phyloP scores from a whole-genome alignment of 495 filamentous ascomycete species.

The Tricharina praecox region DNA sequence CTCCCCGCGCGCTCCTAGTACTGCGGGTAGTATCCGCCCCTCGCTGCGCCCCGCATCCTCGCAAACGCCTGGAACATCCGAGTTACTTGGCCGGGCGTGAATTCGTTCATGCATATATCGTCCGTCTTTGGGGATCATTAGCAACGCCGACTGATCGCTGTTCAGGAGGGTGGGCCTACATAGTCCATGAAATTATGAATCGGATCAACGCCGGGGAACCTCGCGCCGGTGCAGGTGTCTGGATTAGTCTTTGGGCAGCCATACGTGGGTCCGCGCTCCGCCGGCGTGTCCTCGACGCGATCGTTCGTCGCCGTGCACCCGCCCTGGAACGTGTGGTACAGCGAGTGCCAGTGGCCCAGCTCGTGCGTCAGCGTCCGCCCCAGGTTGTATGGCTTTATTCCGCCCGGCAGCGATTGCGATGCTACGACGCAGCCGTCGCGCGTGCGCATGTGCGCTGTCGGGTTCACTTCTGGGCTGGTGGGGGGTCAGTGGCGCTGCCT shows the following conservation, averaged over 20 bases:
- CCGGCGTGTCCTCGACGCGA: conserved; percentile 41
- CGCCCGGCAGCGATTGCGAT: conserved; percentile 37
- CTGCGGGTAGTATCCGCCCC: too few species aligned
- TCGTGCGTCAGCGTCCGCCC: conserved; percentile 49
- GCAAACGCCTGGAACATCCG: conserved; percentile 32
- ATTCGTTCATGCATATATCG: conserved; percentile 35
- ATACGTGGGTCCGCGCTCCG: conserved; percentile 33
- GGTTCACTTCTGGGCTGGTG: conserved; percentile 16
- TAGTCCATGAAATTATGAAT: conserved; percentile 55
- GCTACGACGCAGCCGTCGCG: conserved; percentile 45
- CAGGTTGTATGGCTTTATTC: conserved; percentile 36
- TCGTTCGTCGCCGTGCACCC: conserved; percentile 33
- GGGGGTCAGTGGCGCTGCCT: conserved; percentile 3
- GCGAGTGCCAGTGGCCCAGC: conserved; percentile 51
- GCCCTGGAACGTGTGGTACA: conserved; percentile 52
- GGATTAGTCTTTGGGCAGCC: conserved; percentile 38
- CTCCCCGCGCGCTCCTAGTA: too few species aligned
- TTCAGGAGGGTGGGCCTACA: conserved; percentile 25
- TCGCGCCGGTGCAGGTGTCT: conserved; percentile 34
- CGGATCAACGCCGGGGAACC: conserved; percentile 33
- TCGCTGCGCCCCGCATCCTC: conserved; percentile 11
- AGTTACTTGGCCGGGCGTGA: conserved; percentile 31
- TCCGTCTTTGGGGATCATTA: conserved; percentile 7
- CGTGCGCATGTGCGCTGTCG: conserved; percentile 28
- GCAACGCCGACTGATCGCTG: not conserved